These are phyloP conservation scores for Backusella westeae DNA, from an alignment of 192 early-diverging fungal species.

Conservation along the genomic window DNA sequence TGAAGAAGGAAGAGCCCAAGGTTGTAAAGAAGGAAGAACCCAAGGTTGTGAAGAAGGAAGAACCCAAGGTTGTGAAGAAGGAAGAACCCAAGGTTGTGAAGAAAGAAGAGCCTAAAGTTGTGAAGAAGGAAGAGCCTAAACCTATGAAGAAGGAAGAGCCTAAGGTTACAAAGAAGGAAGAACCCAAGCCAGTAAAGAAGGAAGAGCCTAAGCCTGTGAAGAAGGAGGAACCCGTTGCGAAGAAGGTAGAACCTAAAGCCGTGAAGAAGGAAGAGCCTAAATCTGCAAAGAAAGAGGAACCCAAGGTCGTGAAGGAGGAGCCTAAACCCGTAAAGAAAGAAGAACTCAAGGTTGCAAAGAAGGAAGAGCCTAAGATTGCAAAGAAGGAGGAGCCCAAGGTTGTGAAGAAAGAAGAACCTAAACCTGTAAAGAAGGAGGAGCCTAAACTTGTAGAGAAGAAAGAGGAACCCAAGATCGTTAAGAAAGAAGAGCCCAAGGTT, in stretches of 20 bases:
- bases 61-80: neutral
- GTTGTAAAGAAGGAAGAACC: neutral
- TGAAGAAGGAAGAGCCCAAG: neutral
- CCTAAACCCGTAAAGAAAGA: neutral
- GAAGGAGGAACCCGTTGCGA: too few species aligned
- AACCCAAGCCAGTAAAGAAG: slow-evolving; percentile 9
- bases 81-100: neutral
- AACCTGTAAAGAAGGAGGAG: neutral
- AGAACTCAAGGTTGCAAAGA: neutral
- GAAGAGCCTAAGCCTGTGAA: slow-evolving; percentile 3
- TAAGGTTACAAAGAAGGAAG: slow-evolving; percentile 7
- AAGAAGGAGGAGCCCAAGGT: neutral
- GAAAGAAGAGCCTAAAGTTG: neutral
- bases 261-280: neutral
- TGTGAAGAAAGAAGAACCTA: neutral
- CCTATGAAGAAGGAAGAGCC: neutral
- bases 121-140: neutral
- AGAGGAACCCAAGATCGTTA: too few species aligned
- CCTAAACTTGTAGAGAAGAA: too few species aligned
- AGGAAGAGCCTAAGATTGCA: neutral
- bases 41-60: neutral
- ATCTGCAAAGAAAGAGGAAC: neutral
- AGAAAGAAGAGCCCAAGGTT: too few species aligned
- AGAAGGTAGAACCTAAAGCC: too few species aligned
- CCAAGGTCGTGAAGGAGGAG: neutral